Percentiles rank a stretch among this genome's conserved stretches.
Evolutionary conservation across 257 asterid genomes (phyloP).

Genomic region (Salvia splendens): DNA sequence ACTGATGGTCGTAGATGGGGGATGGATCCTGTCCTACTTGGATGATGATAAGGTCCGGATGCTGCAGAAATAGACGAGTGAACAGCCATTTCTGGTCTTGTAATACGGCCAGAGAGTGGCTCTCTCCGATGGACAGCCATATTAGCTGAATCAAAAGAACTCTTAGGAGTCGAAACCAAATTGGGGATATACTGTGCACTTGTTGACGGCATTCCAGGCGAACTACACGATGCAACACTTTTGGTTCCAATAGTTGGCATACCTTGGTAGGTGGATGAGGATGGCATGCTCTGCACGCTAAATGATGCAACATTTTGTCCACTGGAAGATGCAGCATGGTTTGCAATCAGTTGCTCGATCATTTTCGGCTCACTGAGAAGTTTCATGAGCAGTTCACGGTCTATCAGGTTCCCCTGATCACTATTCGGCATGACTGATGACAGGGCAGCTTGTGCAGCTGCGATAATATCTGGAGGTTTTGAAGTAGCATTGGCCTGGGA

Average conservation of each 20-base stretch:
- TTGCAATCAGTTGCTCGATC: slow-evolving; percentile 65
- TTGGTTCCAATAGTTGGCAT: slow-evolving; percentile 25
- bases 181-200: slow-evolving; percentile 42
- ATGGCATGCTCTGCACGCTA: slow-evolving; percentile 26
- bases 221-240: slow-evolving; percentile 22
- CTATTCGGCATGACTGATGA: slow-evolving; percentile 41
- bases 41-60: slow-evolving; percentile 50
- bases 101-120: slow-evolving; percentile 31
- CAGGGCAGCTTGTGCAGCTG: slow-evolving; percentile 67
- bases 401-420: slow-evolving; percentile 58
- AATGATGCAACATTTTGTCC: slow-evolving; percentile 32
- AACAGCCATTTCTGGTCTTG: slow-evolving; percentile 39
- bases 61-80: slow-evolving; percentile 39
- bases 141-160: slow-evolving; percentile 32
- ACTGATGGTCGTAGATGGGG: slow-evolving; percentile 43
- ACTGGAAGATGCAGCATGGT: slow-evolving; percentile 38
- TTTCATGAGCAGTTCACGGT: slow-evolving; percentile 62
- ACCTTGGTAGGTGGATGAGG: slow-evolving; percentile 35
- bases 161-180: slow-evolving; percentile 34
- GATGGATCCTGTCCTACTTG: slow-evolving; percentile 33
- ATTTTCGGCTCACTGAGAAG: slow-evolving; percentile 70
- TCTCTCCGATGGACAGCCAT: slow-evolving; percentile 36
- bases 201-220: slow-evolving; percentile 40
- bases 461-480: slow-evolving; percentile 45
- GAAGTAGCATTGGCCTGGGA: slow-evolving; percentile 26